These are phyloP conservation scores for Cryptosporidium muris DNA, from an alignment of 169 alveolate genomes.

Conservation along the genomic window DNA sequence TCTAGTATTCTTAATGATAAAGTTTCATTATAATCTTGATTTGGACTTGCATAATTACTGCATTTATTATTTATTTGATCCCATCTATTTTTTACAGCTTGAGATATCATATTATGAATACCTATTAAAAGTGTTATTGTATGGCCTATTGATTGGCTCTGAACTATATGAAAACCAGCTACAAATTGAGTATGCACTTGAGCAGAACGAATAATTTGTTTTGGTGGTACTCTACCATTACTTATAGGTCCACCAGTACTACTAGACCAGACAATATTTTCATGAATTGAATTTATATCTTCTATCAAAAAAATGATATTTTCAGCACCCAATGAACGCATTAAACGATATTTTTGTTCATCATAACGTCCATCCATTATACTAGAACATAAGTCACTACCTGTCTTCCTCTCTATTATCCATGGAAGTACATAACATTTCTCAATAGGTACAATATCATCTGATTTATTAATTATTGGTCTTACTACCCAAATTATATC, in stretches of 20 bases:
- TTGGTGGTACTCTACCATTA: constrained; percentile 76
- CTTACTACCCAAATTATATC: constrained; percentile 69
- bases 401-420: constrained; percentile 84
- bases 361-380: constrained; percentile 84
- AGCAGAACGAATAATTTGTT: constrained; percentile 68
- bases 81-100: constrained; percentile 34
- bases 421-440: constrained; percentile 82
- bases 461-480: constrained; percentile 26
- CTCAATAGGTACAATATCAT: constrained; percentile 69
- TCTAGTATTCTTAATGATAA: constrained; percentile 23
- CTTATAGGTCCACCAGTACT: constrained; percentile 69
- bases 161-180: constrained; percentile 75
- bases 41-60: constrained; percentile 16
- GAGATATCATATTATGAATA: constrained; percentile 66
- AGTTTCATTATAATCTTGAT: constrained; percentile 1
- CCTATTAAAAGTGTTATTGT: constrained; percentile 74
- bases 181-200: constrained; percentile 75
- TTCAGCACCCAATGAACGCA: constrained; percentile 79
- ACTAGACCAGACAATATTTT: constrained; percentile 55
- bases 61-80: not conserved
- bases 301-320: constrained; percentile 82
- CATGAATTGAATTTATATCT: constrained; percentile 66
- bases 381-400: constrained; percentile 83
- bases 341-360: constrained; percentile 82
- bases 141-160: constrained; percentile 76